Conservation (phyloP, 805 yeast species). For the Monosporozyma siamensis region DNA sequence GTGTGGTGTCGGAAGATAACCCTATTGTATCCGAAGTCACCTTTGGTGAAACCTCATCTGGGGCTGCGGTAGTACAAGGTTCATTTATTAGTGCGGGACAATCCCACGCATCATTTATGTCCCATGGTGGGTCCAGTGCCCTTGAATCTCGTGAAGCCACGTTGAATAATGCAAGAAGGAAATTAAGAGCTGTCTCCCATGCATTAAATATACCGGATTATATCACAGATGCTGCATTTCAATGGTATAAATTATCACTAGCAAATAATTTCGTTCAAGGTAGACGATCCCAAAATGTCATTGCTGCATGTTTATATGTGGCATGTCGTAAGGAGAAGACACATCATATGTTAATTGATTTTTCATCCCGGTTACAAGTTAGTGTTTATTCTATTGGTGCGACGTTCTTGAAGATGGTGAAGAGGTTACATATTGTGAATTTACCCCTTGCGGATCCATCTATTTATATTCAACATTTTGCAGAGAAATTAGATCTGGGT, state of each 20-base stretch:
- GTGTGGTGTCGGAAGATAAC: constrained; percentile 80
- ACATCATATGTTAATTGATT: constrained; percentile 92
- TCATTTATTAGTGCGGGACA: constrained; percentile 87
- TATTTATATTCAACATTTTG: constrained; percentile 86
- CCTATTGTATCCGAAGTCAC: constrained; percentile 94
- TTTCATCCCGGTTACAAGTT: constrained; percentile 79
- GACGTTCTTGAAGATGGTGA: constrained; percentile 88
- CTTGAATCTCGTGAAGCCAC: constrained; percentile 88
- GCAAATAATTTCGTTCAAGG: constrained; percentile 92
- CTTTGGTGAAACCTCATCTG: constrained; percentile 83
- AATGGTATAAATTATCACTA: constrained; percentile 83
- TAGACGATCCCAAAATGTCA: constrained; percentile 88
- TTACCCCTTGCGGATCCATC: constrained; percentile 93
- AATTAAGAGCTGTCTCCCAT: constrained; percentile 70
- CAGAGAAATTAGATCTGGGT: constrained; percentile 78
- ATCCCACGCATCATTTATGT: constrained; percentile 51
- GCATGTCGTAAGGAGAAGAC: constrained; percentile 90
- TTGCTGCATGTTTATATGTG: constrained; percentile 88
- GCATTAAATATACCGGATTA: constrained; percentile 75
- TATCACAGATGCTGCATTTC: constrained; percentile 76
- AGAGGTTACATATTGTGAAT: constrained; percentile 62
- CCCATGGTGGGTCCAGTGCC: constrained; percentile 55
- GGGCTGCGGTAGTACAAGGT: constrained; percentile 95
- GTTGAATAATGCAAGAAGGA: constrained; percentile 67
- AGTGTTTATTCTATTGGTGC: constrained; percentile 94